phyloP scores from a whole-genome alignment of 2,329 filamentous ascomycete species.

The Magnaporthales sp. region DNA sequence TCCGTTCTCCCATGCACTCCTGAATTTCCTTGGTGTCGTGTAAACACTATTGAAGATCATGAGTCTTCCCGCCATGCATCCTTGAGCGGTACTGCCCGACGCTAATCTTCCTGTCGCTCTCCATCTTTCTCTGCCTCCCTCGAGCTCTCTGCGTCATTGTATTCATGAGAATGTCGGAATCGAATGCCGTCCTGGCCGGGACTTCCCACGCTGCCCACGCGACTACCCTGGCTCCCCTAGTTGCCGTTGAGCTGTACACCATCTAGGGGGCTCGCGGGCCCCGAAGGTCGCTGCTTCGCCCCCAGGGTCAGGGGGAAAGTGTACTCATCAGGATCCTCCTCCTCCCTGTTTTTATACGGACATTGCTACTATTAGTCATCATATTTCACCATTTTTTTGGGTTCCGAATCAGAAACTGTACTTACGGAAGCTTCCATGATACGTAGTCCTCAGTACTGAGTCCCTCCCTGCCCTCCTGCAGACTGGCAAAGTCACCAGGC shows the following conservation, averaged over 20 bases:
- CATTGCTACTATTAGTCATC: background rate
- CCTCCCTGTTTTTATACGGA: conserved; percentile 52
- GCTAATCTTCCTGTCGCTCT: background rate
- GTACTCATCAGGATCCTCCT: conserved; percentile 79
- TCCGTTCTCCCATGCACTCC: background rate
- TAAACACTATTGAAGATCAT: background rate
- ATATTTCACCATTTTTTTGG: background rate
- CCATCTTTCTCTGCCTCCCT: background rate
- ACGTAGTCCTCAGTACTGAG: conserved; percentile 96
- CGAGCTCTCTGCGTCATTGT: background rate
- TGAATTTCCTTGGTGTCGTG: background rate
- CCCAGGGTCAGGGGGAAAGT: conserved; percentile 51
- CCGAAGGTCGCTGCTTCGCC: conserved; percentile 34
- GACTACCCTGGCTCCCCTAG: conserved; percentile 12
- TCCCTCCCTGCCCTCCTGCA: conserved; percentile 90
- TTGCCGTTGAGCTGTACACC: conserved; percentile 31
- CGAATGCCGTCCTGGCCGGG: background rate
- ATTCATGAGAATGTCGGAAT: background rate
- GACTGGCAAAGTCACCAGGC: conserved; percentile 90
- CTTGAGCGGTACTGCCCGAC: background rate
- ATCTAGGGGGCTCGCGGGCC: conserved; percentile 31
- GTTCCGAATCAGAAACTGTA: conserved; percentile 22
- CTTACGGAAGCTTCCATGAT: conserved; percentile 95
- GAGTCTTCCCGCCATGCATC: background rate
- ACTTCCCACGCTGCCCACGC: background rate